Conservation (phyloP, 2,329 filamentous ascomycete genomes). For the Calonectria honghensis region DNA sequence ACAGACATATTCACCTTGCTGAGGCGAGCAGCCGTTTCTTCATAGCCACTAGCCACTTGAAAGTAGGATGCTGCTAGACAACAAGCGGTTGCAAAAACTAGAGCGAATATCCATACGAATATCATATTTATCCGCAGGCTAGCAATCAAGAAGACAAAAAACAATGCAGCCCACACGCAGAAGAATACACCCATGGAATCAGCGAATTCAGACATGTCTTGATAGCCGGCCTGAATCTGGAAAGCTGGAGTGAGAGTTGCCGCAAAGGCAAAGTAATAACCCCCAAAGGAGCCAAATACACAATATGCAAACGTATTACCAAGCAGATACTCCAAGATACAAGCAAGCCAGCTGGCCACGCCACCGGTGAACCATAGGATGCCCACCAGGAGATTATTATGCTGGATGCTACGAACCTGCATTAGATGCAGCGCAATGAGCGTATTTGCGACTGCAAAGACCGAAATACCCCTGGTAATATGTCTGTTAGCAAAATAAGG, state of each 20-base stretch:
- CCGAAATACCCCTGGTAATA: not conserved
- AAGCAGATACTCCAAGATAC: not conserved
- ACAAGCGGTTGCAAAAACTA: conserved; percentile 1
- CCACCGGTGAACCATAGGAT: not conserved
- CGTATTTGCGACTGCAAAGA: not conserved
- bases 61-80: not conserved
- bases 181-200: not conserved
- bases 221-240: conserved; percentile 1
- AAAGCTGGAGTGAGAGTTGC: not conserved
- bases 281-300: not conserved
- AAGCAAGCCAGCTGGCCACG: not conserved
- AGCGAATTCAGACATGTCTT: not conserved
- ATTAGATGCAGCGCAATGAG: not conserved
- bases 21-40: not conserved
- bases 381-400: not conserved
- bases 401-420: not conserved
- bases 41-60: not conserved
- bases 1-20: not conserved
- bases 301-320: not conserved
- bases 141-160: not conserved
- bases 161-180: not conserved
- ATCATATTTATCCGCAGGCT: not conserved
- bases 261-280: not conserved
- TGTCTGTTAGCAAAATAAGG: not conserved
- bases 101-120: not conserved